Evolutionary conservation across 148 eudicot species (phyloP).

Genomic region (Rhododendron vialii): DNA sequence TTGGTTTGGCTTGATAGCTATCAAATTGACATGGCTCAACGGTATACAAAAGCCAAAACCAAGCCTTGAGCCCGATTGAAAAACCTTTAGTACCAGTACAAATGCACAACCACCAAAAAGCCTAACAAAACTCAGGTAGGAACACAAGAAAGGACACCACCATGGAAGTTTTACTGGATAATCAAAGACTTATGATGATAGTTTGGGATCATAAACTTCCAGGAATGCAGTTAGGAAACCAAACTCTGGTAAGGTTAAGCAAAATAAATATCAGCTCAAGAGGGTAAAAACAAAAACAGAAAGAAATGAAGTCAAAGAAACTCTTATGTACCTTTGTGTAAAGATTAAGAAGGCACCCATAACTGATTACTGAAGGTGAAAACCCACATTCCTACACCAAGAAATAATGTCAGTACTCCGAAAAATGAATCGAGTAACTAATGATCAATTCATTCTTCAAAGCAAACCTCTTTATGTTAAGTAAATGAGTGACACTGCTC

Average conservation of each 20-base stretch:
- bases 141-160: background rate
- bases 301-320: background rate
- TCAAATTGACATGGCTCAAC: background rate
- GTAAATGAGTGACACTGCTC: background rate
- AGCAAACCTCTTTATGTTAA: background rate
- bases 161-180: background rate
- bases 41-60: background rate
- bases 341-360: constrained; percentile 89
- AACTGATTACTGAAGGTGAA: constrained; percentile 68
- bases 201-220: background rate
- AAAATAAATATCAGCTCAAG: background rate
- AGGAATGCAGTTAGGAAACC: background rate
- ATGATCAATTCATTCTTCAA: background rate
- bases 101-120: background rate
- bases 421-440: background rate
- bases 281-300: background rate
- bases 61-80: background rate
- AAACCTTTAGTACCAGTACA: background rate
- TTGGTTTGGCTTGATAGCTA: background rate
- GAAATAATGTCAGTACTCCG: constrained; percentile 11
- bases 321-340: constrained; percentile 64
- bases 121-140: background rate
- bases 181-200: background rate
- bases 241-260: background rate
- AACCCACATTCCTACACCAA: constrained; percentile 82